phyloP scores from a whole-genome alignment of 306 rosid species.

The Cicer judaicum region DNA sequence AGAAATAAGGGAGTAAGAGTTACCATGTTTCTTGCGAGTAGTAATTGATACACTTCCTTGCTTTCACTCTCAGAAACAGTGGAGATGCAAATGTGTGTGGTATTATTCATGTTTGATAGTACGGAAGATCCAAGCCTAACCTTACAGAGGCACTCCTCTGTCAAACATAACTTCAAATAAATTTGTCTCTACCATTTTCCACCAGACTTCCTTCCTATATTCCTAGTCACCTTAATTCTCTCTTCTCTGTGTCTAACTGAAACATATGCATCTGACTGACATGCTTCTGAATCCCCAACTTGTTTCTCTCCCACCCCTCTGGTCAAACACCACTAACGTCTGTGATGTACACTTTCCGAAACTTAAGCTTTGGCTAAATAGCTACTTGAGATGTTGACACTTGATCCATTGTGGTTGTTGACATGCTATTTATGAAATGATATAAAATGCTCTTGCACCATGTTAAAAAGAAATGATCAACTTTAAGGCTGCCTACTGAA shows the following conservation, averaged over 20 bases:
- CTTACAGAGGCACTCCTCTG: not conserved
- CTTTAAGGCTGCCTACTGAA: not conserved
- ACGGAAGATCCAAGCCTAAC: not conserved
- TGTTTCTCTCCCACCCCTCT: not conserved
- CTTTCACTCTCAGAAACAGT: conserved; percentile 3
- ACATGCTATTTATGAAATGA: conserved; percentile 1
- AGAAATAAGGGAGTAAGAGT: not conserved
- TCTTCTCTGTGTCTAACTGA: not conserved
- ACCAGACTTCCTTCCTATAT: conserved; percentile 11
- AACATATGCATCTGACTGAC: not conserved
- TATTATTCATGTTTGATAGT: not conserved
- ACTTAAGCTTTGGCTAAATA: not conserved
- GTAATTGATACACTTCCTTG: not conserved
- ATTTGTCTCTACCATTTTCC: not conserved
- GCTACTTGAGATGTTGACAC: not conserved
- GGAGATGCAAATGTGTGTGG: not conserved
- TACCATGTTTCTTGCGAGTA: conserved; percentile 1
- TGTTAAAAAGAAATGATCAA: not conserved
- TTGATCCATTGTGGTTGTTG: not conserved
- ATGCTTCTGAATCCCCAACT: not conserved
- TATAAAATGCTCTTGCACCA: not conserved
- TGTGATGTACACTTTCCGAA: not conserved
- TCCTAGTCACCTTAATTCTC: not conserved
- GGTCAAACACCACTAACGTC: not conserved
- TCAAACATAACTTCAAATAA: not conserved